Evolutionary conservation across 106 monocot genomes (phyloP).

Genomic region (Acorus gramineus): DNA sequence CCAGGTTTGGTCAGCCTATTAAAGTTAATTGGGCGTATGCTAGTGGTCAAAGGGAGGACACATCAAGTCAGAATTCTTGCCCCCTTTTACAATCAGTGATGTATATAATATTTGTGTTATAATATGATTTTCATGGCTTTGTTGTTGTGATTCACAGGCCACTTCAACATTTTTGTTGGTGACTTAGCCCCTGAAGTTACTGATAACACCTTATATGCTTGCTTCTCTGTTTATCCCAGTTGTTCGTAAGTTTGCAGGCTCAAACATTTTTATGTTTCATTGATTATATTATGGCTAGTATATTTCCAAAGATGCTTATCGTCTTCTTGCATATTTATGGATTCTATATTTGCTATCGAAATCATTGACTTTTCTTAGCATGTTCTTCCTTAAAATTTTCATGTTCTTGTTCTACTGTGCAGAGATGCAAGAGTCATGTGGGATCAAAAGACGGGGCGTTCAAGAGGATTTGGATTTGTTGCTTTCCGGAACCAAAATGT

Average conservation of each 20-base stretch:
- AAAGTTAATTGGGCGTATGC: slow-evolving; percentile 93
- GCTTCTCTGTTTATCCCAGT: slow-evolving; percentile 60
- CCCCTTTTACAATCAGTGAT: neutral
- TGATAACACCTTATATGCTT: slow-evolving; percentile 53
- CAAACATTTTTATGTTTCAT: neutral
- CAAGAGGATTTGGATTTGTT: slow-evolving; percentile 86
- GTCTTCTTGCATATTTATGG: no score
- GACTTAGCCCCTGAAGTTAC: slow-evolving; percentile 88
- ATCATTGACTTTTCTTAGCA: no score
- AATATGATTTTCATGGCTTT: neutral
- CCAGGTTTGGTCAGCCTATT: slow-evolving; percentile 77
- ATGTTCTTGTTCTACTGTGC: neutral
- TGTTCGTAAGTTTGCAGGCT: slow-evolving; percentile 51
- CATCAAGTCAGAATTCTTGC: slow-evolving; percentile 35
- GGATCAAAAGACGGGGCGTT: slow-evolving; percentile 86
- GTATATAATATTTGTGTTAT: neutral
- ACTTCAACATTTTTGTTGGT: slow-evolving; percentile 81
- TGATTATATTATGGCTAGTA: no score
- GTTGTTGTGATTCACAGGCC: slow-evolving; percentile 28
- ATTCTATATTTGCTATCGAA: no score
- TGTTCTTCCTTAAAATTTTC: no score
- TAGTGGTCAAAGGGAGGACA: slow-evolving; percentile 74
- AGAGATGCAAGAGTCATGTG: slow-evolving; percentile 90
- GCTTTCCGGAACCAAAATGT: slow-evolving; percentile 81
- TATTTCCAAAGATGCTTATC: no score